These are phyloP conservation scores for Truncatella angustata DNA, from an alignment of 2,329 filamentous ascomycete species.

Conservation along the genomic window DNA sequence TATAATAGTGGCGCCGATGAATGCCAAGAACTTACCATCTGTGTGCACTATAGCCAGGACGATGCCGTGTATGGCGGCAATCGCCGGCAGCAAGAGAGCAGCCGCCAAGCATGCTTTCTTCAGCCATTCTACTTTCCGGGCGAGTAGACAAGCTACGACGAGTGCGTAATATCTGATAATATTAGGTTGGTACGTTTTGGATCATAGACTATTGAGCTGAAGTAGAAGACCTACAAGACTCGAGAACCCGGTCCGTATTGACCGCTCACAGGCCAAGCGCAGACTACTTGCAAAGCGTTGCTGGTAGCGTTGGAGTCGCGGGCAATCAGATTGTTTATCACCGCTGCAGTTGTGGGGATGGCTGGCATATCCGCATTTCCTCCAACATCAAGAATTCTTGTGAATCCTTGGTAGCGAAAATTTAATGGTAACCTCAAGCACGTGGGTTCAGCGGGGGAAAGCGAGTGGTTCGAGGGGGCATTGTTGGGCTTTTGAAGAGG, in stretches of 20 bases:
- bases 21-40: background rate
- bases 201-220: background rate
- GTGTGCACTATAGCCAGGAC: constrained; percentile 1
- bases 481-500: background rate
- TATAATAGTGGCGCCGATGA: background rate
- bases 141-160: constrained; percentile 1
- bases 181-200: background rate
- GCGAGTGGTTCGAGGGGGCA: background rate
- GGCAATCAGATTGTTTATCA: constrained; percentile 23
- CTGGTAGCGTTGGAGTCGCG: constrained; percentile 19
- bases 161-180: constrained; percentile 5
- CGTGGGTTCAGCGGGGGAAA: background rate
- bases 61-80: constrained; percentile 10
- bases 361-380: constrained; percentile 28
- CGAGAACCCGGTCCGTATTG: constrained; percentile 40
- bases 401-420: background rate
- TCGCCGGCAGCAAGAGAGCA: background rate
- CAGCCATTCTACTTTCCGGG: constrained; percentile 5
- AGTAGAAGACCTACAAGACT: constrained; percentile 30
- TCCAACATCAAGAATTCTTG: background rate
- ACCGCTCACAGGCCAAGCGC: constrained; percentile 41
- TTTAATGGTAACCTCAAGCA: background rate
- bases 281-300: constrained; percentile 31
- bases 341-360: constrained; percentile 26
- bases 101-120: constrained; percentile 6